These are phyloP conservation scores for Fraxinus xanthoxyloides DNA, from an alignment of 305 asterid species.

Conservation along the genomic window DNA sequence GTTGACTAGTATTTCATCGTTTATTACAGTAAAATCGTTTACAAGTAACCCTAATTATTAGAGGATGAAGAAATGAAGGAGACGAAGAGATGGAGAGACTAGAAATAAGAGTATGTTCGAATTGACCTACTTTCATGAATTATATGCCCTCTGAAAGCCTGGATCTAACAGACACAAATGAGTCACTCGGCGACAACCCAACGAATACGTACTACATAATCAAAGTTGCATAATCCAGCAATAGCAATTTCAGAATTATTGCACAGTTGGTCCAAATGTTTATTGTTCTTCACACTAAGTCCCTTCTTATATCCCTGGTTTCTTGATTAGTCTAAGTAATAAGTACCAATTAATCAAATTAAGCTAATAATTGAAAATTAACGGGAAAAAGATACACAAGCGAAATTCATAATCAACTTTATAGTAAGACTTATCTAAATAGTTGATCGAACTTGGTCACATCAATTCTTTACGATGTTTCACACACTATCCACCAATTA, in stretches of 20 bases:
- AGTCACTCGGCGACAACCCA: neutral
- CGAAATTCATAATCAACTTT: conserved; percentile 1
- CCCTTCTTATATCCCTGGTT: no score
- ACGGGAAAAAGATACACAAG: neutral
- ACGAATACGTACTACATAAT: neutral
- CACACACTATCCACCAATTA: conserved; percentile 7
- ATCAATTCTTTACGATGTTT: neutral
- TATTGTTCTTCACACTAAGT: neutral
- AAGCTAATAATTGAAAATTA: neutral
- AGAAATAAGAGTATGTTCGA: no score
- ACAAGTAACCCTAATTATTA: neutral
- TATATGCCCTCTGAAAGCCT: neutral
- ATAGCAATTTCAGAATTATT: neutral
- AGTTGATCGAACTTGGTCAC: neutral
- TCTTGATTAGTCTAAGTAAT: neutral
- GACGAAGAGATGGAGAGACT: neutral
- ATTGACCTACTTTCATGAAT: no score
- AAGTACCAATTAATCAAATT: neutral
- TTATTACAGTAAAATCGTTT: no score
- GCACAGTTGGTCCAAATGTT: neutral
- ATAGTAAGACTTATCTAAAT: neutral
- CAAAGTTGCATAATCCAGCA: neutral
- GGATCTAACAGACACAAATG: no score
- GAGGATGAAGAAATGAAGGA: neutral
- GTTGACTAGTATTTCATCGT: neutral